phyloP scores from a whole-genome alignment of 148 eudicot species.

The Tetragonia tetragonoides region DNA sequence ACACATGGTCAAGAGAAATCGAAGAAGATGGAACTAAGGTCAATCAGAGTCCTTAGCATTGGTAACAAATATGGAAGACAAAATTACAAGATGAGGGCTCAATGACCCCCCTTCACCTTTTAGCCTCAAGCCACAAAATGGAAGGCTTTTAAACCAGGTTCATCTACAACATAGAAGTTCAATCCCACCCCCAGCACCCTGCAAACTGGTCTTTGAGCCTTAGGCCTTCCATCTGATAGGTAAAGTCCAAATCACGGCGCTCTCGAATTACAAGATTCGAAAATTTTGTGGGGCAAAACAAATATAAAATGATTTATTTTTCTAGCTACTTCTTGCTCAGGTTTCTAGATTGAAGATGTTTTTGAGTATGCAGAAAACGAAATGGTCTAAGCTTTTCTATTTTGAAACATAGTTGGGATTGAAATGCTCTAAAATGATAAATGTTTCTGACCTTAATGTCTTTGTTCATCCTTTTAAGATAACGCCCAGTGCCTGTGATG shows the following conservation, averaged over 20 bases:
- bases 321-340: background rate
- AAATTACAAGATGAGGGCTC: constrained; percentile 3
- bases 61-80: background rate
- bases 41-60: background rate
- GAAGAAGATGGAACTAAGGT: background rate
- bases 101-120: background rate
- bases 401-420: background rate
- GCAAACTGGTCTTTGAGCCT: background rate
- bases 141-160: background rate
- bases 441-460: constrained; percentile 47
- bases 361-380: background rate
- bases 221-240: background rate
- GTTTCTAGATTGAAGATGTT: background rate
- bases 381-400: too few relatives aligned
- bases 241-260: background rate
- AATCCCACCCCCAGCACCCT: background rate
- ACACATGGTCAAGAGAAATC: constrained; percentile 1
- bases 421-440: background rate
- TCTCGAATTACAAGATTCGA: background rate
- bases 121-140: background rate
- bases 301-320: background rate
- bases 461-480: constrained; percentile 63
- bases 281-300: background rate
- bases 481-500: constrained; percentile 62
- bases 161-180: background rate